Evolutionary conservation across 352 stramenopile genomes (phyloP), one percentile per base, ranked within the genome.

Genomic region (Globisporangium cylindrosporum): DNA sequence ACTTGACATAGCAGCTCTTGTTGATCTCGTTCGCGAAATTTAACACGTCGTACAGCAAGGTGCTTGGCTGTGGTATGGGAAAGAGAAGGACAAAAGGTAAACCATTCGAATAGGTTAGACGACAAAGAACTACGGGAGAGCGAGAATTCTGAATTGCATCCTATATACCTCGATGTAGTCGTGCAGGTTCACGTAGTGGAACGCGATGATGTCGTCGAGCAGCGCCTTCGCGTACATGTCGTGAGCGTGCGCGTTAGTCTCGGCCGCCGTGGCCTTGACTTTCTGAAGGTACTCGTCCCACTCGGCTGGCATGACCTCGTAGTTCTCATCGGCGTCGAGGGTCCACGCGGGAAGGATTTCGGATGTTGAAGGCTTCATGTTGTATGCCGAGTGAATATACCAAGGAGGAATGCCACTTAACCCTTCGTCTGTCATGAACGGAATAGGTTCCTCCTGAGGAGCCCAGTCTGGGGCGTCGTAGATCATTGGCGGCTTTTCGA

Each of bases 111-210:
- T 4, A 14, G 9, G 34, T 41, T 41, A 10, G 10, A 4, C 8
- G 8, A 41, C 8, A 1, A 41, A 5, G 9, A 15, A 15, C 34
- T 15, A 15, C 34, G 9, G 9, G 9, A 41, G 34, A 12, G 12
- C 34, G 34, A 4, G 1, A 9, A 41, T 41, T 29, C 27, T 29
- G 9, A 12, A 51, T 8, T 51, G 12, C 9, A 58, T 27, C 7
- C 6, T 15, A 15, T 9, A 12, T 49, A 67, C 62, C 49, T 48
- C 5, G 4, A 76, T 57, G 54, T 73, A 82, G 41, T 46, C 27
- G 24, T 66, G 32, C 1, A 82, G 53, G 46, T 78, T 80, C 27
- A 68, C 59, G 60, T 82, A 80, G 63, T 82, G 75, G 59, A 79
- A 80, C n/a, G 57, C 66, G 5, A 62, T 66, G 24, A 76, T 76